Percentiles rank a stretch among this genome's conserved stretches.
phyloP scores from a whole-genome alignment of 140 eudicot species.

The Erigeron philadelphicus region DNA sequence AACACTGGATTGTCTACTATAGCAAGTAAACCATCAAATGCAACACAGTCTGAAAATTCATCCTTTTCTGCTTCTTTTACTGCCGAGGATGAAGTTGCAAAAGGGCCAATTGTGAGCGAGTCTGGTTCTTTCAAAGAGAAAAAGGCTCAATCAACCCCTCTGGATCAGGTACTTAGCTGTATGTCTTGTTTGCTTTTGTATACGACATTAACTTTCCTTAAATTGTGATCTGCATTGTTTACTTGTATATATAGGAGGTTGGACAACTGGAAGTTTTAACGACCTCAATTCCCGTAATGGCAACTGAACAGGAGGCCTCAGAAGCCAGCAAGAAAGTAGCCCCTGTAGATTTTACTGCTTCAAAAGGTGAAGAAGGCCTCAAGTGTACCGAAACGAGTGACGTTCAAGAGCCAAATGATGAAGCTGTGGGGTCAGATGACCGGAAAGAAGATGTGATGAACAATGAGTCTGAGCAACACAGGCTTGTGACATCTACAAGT shows the following conservation, averaged over 20 bases:
- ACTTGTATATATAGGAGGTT: too few species aligned
- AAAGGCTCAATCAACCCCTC: constrained; percentile 18
- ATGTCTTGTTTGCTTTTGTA: not conserved
- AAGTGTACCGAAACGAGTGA: constrained; percentile 14
- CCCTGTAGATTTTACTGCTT: constrained; percentile 13
- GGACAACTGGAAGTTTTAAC: constrained; percentile 28
- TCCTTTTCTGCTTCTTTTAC: constrained; percentile 20
- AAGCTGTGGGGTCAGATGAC: constrained; percentile 27
- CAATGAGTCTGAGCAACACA: constrained; percentile 13
- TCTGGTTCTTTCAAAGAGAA: constrained; percentile 34
- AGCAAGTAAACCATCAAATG: not conserved
- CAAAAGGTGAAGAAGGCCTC: constrained; percentile 20
- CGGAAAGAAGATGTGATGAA: constrained; percentile 2
- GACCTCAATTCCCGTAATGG: constrained; percentile 23
- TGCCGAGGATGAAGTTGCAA: constrained; percentile 26
- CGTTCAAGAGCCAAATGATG: constrained; percentile 24
- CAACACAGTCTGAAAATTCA: constrained; percentile 3
- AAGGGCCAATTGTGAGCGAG: constrained; percentile 19
- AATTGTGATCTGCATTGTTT: too few species aligned
- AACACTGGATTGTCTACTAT: too few species aligned
- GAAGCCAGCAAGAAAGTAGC: constrained; percentile 27
- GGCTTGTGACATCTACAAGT: not conserved
- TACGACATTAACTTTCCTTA: too few species aligned
- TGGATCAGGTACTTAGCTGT: constrained; percentile 35
- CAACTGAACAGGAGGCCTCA: constrained; percentile 23